Evolutionary conservation across 441 rosid species (phyloP).

Genomic region (Arabidopsis hybrid): DNA sequence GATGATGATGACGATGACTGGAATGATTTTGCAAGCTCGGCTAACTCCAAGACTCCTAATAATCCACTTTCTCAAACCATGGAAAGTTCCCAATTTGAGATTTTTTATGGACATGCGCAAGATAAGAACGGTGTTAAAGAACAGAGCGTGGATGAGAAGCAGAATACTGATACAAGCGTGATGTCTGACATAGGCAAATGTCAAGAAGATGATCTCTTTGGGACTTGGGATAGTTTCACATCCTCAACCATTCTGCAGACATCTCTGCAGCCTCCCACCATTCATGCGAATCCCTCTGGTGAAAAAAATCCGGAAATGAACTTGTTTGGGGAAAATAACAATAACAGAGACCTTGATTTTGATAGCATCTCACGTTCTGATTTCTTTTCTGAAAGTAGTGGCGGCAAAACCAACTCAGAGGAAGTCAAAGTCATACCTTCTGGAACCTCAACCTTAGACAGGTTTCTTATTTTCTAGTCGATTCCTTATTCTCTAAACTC

Average conservation of each 20-base stretch:
- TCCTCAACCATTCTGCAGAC: conserved; percentile 52
- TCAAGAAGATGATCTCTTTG: conserved; percentile 62
- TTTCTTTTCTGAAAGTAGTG: conserved; percentile 49
- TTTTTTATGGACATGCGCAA: conserved; percentile 32
- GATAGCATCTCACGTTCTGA: conserved; percentile 36
- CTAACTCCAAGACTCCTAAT: conserved; percentile 48
- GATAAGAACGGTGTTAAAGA: conserved; percentile 27
- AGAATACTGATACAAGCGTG: conserved; percentile 43
- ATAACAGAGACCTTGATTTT: conserved; percentile 45
- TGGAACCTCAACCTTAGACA: conserved; percentile 54
- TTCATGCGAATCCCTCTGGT: conserved; percentile 40
- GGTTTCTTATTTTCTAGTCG: conserved; percentile 46
- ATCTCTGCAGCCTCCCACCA: conserved; percentile 45
- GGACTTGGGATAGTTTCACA: conserved; percentile 70
- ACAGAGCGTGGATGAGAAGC: conserved; percentile 43
- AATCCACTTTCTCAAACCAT: conserved; percentile 41
- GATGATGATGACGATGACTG: conserved; percentile 61
- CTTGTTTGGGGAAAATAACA: conserved; percentile 45
- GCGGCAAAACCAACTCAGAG: conserved; percentile 46
- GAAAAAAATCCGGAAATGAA: conserved; percentile 48
- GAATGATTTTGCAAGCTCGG: conserved; percentile 81
- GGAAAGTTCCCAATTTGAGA: conserved; percentile 38
- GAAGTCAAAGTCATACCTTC: conserved; percentile 38
- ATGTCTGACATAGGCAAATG: conserved; percentile 44
- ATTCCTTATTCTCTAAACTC: background rate